These are phyloP conservation scores for Aspergillus tanneri DNA, from an alignment of 2,329 filamentous ascomycete genomes.

Conservation along the genomic window DNA sequence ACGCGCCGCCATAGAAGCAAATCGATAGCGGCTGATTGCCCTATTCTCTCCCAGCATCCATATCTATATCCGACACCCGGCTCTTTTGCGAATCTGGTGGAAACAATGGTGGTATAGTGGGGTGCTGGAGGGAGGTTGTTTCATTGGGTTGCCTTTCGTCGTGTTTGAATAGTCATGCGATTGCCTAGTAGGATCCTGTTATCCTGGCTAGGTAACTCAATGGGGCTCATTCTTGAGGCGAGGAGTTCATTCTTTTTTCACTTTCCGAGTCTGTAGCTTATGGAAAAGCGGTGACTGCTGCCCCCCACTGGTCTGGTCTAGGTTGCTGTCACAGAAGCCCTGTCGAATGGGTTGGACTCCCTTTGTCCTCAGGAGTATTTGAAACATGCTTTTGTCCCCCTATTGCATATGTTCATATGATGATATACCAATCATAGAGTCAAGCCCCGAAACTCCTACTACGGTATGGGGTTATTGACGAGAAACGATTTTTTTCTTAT, in stretches of 20 bases:
- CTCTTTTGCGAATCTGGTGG: slow-evolving; percentile 24
- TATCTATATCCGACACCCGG: slow-evolving; percentile 54
- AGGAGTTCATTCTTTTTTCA: slow-evolving; percentile 63
- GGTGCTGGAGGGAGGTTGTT: slow-evolving; percentile 40
- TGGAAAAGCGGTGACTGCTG: slow-evolving; percentile 50
- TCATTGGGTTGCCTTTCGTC: slow-evolving; percentile 73
- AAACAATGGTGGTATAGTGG: slow-evolving; percentile 36
- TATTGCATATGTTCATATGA: slow-evolving; percentile 65
- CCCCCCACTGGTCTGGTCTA: slow-evolving; percentile 21
- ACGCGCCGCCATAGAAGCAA: slow-evolving; percentile 99
- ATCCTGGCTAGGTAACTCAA: slow-evolving; percentile 78
- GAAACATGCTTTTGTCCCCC: slow-evolving; percentile 7
- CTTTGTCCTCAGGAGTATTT: slow-evolving; percentile 16
- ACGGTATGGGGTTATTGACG: slow-evolving; percentile 47
- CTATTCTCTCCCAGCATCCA: slow-evolving; percentile 43
- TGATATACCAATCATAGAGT: slow-evolving; percentile 95
- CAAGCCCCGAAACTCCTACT: slow-evolving; percentile 81
- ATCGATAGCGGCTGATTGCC: slow-evolving; percentile 74
- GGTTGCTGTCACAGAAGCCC: slow-evolving; percentile 53
- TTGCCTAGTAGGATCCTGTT: slow-evolving; percentile 59
- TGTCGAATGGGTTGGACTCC: slow-evolving; percentile 68
- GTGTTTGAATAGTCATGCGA: slow-evolving; percentile 97
- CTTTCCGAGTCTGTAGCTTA: slow-evolving; percentile 53
- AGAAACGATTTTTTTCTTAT: slow-evolving; percentile 50
- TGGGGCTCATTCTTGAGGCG: slow-evolving; percentile 99